Evolutionary conservation across 148 eudicot species (phyloP).

Genomic region (Heliamphora exappendiculata): DNA sequence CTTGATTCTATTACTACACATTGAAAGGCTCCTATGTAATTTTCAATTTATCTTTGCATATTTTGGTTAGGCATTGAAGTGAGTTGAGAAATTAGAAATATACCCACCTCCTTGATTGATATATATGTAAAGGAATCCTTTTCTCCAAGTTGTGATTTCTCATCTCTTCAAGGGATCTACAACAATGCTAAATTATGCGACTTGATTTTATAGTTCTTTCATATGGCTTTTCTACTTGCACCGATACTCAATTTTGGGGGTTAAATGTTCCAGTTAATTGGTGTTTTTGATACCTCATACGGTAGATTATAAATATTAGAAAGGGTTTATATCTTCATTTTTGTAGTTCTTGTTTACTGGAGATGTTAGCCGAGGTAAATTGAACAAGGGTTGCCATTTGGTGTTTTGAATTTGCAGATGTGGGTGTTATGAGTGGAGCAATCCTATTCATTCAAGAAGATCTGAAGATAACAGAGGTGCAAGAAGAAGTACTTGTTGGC

Average conservation of each 20-base stretch:
- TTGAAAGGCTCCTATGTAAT: not conserved
- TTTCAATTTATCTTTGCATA: not conserved
- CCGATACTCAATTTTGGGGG: not conserved
- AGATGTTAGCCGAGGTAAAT: not conserved
- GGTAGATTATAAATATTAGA: not conserved
- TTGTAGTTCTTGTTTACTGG: not conserved
- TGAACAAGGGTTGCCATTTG: not conserved
- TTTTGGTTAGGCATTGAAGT: not conserved
- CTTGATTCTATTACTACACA: not conserved
- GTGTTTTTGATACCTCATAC: not conserved
- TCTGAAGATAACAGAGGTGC: conserved; percentile 60
- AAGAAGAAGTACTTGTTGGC: conserved; percentile 63
- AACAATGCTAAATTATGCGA: not conserved
- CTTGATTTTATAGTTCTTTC: not conserved
- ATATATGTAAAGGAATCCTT: not conserved
- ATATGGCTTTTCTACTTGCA: not conserved
- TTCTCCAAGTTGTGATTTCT: not conserved
- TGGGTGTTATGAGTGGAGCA: conserved; percentile 90
- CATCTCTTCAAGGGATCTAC: not conserved
- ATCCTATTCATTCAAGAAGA: conserved; percentile 65
- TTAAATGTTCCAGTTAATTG: not conserved
- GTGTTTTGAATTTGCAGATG: conserved; percentile 38
- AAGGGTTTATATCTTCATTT: not conserved
- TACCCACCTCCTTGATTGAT: not conserved
- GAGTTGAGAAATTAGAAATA: not conserved